Evolutionary conservation across 2,329 filamentous ascomycete genomes (phyloP), one percentile per base, ranked within the genome.

Genomic region (Ambrosiella beaveri): DNA sequence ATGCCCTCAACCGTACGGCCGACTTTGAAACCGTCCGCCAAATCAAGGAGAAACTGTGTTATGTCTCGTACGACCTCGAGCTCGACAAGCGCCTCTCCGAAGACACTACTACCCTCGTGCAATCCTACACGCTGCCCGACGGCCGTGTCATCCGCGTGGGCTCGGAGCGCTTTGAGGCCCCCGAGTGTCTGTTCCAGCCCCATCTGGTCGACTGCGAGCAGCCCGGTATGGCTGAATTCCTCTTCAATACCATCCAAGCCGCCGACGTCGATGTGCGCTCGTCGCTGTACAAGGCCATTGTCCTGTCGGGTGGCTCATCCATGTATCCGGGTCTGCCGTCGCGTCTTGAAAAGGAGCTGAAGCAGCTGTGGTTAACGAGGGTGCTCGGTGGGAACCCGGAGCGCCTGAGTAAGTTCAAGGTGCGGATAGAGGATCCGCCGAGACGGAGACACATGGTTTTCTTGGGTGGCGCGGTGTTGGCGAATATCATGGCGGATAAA

Each of bases 1-100:
- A 98, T 71, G 89, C 93, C 40, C 82, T 98, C 62, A 98, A 98
- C 80, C 83, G 93, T 70, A 98, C 93, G 11, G 93, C 93, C 68
- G 93, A 98, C 71, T 98, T 98, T 71, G 93, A 98, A 73, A 98
- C 93, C 3, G 93, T 98, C 59, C 86, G 93, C 62, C 91, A 97
- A 71, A 97, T 98, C 76, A 98, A 98, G 75, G 93, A 98, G 78
- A 98, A 98, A 78, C 85, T 98, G 56, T 97, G 93, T 78, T 98
- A 98, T 70, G 91, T 98, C 59, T 96, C 90, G 11, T 98, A 97
- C 75, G 93, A 98, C 70, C 80, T 98, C 59, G 89, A 95, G 71
- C 78, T 98, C 58, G 93, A 98, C 76, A 90, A 97, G 74, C 84
- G 87, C 65, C 81, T 98, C 63, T 94, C 88, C 67, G 93, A 98